Evolutionary conservation across 345 rosid species (phyloP), one percentile per base, ranked within the genome.

Genomic region (Geranium brycei): DNA sequence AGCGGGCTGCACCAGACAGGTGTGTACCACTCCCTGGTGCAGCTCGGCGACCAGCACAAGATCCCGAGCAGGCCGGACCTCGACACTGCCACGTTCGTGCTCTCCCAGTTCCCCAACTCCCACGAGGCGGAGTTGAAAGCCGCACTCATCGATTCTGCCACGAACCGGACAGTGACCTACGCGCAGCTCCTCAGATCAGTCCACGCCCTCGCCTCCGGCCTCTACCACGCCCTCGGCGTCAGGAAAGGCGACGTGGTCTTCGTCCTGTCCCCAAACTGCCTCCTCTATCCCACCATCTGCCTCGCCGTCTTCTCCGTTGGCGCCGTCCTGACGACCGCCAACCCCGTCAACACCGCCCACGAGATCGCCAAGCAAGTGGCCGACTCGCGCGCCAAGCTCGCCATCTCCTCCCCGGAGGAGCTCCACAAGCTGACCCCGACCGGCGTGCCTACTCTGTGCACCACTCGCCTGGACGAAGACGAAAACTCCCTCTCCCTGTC

Each of bases 241-340:
- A 68, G 65, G 19, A 81, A 80, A 71, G 86, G 85, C 0, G 86
- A 86, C 14, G 85, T 81, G 2, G 79, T 83, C 58, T 81, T 86
- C 35, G 68, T 86, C 28, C 38, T 86, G 56, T 81, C 88, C 7
- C 86, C 88, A 0, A 86, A 86, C 66, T 81, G 83, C 3, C 58
- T 83, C 62, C 40, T 83, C 19, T 86, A 75, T 62, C 81, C 88
- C 3, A 53, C 69, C 4, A 77, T 86, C 5, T 81, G 85, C 47
- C 76, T 86, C 0, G 86, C 85, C 32, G 71, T 81, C 66, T 69
- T 83, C 41, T 78, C 85, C 3, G 35, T 78, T 0, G 91, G 91
- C 4, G 88, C 88, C 19, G 68, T 83, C 19, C 79, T 86, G 17
- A 75, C 82, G 10, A 76, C 88, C 6, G 82, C 85, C 12, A 86